Evolutionary conservation across 1,139 yeast species (phyloP).

Genomic region (Kluyveromyces sp.): DNA sequence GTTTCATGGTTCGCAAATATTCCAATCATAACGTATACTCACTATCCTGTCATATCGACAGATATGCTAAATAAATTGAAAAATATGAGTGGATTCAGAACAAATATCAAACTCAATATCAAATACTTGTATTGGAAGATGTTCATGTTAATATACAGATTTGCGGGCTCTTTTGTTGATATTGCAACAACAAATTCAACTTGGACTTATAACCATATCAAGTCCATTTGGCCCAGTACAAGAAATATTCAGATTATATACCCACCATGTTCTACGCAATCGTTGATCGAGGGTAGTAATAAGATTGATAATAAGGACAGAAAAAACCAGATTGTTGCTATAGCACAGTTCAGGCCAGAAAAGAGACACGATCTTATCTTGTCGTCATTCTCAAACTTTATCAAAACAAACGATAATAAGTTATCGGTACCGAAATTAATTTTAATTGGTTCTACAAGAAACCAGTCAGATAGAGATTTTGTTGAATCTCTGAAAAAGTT

Average conservation of each 20-base stretch:
- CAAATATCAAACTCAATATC: constrained; percentile 22
- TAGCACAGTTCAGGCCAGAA: constrained; percentile 95
- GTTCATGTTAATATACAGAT: constrained; percentile 54
- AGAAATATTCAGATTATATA: constrained; percentile 43
- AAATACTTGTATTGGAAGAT: constrained; percentile 68
- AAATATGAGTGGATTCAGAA: constrained; percentile 26
- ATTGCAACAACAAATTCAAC: constrained; percentile 75
- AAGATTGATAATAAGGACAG: constrained; percentile 29
- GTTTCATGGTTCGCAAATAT: constrained; percentile 48
- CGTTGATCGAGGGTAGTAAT: constrained; percentile 29
- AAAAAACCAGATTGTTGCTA: constrained; percentile 53
- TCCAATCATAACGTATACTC: constrained; percentile 83
- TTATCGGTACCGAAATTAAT: constrained; percentile 40
- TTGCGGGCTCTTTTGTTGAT: constrained; percentile 60
- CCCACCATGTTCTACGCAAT: constrained; percentile 81
- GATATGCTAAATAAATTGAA: constrained; percentile 70
- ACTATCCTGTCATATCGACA: constrained; percentile 82
- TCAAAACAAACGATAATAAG: constrained; percentile 8
- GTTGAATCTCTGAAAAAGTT: constrained; percentile 43
- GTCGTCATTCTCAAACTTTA: constrained; percentile 50
- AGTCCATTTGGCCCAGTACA: constrained; percentile 45
- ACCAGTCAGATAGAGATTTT: constrained; percentile 53
- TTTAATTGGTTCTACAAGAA: constrained; percentile 79
- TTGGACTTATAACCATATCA: constrained; percentile 81
- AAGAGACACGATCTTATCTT: constrained; percentile 76